A percentile compares a stretch with the other conserved stretches of the same genome.
Conservation (phyloP, 768 basidiomycete species). For the Hirschioporus abietinus region DNA sequence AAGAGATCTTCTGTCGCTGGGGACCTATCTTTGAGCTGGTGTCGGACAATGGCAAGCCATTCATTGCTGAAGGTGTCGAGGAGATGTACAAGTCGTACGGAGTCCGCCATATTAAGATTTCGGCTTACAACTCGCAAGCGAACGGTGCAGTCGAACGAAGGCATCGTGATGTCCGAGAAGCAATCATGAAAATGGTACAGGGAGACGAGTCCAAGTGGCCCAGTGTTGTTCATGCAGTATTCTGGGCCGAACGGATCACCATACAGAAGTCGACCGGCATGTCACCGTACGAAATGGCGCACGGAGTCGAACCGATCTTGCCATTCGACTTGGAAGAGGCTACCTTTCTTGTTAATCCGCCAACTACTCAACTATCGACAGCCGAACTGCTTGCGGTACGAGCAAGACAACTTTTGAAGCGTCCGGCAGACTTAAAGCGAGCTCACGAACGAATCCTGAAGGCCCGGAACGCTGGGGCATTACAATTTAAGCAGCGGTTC, state of each 20-base stretch:
- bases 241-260: conserved; percentile 19
- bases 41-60: conserved; percentile 35
- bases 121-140: conserved; percentile 35
- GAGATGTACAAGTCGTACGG: too few species aligned
- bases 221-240: neutral
- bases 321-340: conserved; percentile 19
- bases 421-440: conserved; percentile 6
- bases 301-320: conserved; percentile 16
- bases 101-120: conserved; percentile 36
- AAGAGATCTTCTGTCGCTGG: conserved; percentile 35
- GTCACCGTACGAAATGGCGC: conserved; percentile 16
- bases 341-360: conserved; percentile 11
- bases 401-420: conserved; percentile 12
- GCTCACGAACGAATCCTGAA: neutral
- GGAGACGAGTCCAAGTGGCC: conserved; percentile 30
- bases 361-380: neutral
- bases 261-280: conserved; percentile 10
- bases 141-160: conserved; percentile 34
- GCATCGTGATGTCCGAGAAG: conserved; percentile 27
- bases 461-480: neutral
- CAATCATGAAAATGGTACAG: conserved; percentile 28
- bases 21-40: conserved; percentile 33
- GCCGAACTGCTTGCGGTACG: conserved; percentile 13
- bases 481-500: neutral
- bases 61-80: conserved; percentile 25